Conservation (phyloP, 2,329 filamentous ascomycete genomes). For the Epichloe amarillans region DNA sequence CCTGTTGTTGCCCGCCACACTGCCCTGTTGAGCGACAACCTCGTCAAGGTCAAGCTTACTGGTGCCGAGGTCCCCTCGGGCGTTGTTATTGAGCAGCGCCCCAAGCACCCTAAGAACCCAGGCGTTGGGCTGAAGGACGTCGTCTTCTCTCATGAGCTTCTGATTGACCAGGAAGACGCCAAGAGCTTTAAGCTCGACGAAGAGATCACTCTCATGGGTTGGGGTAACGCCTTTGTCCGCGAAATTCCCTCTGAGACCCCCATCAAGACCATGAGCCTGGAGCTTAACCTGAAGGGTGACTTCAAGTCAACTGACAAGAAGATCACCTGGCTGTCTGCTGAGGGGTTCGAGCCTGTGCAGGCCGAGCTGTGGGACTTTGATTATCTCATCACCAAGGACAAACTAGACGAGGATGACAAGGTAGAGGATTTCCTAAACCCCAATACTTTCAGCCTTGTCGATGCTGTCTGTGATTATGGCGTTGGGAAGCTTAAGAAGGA, state of each 20-base stretch:
- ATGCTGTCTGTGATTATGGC: constrained; percentile 69
- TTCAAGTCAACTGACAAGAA: constrained; percentile 96
- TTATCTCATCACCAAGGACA: constrained; percentile 90
- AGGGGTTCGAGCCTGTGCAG: constrained; percentile 62
- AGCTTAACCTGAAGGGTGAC: constrained; percentile 85
- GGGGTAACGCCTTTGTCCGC: constrained; percentile 78
- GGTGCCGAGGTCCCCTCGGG: constrained; percentile 53
- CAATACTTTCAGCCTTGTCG: constrained; percentile 59
- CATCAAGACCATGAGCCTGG: constrained; percentile 60
- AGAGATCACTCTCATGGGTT: constrained; percentile 92
- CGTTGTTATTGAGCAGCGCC: constrained; percentile 58
- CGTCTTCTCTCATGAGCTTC: constrained; percentile 57
- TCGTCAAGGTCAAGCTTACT: constrained; percentile 56
- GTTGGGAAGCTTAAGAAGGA: constrained; percentile 66
- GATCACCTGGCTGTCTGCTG: constrained; percentile 77
- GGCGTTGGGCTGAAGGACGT: constrained; percentile 78
- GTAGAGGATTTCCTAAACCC: constrained; percentile 74
- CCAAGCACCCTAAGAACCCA: constrained; percentile 81
- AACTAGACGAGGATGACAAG: constrained; percentile 75
- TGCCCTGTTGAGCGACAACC: constrained; percentile 55
- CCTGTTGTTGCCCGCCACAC: constrained; percentile 62
- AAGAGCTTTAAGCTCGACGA: constrained; percentile 70
- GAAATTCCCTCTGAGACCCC: constrained; percentile 44
- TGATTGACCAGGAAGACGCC: constrained; percentile 79
- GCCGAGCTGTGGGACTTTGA: constrained; percentile 91